These are phyloP conservation scores for Hymenoscyphus fructigenus DNA, from an alignment of 2,329 filamentous ascomycete genomes.

Conservation along the genomic window DNA sequence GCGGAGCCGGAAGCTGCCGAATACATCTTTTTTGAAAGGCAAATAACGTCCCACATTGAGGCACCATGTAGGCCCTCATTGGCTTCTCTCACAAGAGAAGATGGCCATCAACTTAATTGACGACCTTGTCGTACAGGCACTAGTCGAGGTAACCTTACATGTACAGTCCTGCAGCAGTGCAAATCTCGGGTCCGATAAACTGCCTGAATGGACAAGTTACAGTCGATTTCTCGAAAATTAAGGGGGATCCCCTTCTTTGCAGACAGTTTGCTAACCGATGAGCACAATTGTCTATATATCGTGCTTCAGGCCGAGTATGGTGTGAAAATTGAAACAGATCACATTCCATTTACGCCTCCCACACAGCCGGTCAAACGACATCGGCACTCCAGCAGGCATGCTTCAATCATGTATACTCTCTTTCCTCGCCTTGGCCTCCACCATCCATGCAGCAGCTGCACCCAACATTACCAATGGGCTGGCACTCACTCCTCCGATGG, in stretches of 20 bases:
- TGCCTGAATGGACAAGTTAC: background rate
- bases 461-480: conserved; percentile 35
- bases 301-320: background rate
- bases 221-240: background rate
- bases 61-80: too few species aligned
- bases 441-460: background rate
- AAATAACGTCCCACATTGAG: too few species aligned
- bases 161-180: too few species aligned
- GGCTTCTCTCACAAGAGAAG: background rate
- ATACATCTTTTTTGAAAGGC: too few species aligned
- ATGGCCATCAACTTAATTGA: background rate
- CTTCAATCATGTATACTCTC: background rate
- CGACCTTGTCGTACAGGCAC: background rate
- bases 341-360: background rate
- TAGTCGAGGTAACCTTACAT: background rate
- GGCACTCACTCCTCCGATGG: conserved; percentile 46
- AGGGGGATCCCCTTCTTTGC: too few species aligned
- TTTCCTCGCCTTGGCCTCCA: background rate
- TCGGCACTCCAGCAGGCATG: background rate
- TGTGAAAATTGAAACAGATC: background rate
- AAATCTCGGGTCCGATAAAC: background rate
- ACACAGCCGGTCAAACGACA: background rate
- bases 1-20: too few species aligned
- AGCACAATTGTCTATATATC: background rate
- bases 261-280: background rate